Evolutionary conservation across 345 rosid genomes (phyloP).

Genomic region (Syzygium oleosum): DNA sequence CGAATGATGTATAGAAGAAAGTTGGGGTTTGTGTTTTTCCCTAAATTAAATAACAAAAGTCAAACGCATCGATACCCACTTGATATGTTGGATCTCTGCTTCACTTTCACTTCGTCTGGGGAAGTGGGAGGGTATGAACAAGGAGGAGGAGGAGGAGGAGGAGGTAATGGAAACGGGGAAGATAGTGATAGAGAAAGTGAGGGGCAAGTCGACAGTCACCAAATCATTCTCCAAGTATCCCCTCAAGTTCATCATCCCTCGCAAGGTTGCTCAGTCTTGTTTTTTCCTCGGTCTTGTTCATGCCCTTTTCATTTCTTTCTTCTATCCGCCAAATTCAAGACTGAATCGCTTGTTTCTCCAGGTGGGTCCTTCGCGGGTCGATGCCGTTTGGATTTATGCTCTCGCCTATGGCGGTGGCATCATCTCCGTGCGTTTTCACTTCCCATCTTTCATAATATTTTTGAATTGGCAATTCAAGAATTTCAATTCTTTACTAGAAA

Average conservation of each 20-base stretch:
- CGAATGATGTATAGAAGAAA: too few species aligned
- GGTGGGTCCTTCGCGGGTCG: constrained; percentile 67
- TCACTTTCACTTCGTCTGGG: background rate
- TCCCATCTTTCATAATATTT: background rate
- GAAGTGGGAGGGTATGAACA: background rate
- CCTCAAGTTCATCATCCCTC: constrained; percentile 79
- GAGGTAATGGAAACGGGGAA: constrained; percentile 44
- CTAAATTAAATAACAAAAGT: background rate
- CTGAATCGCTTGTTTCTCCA: constrained; percentile 12
- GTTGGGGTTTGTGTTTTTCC: too few species aligned
- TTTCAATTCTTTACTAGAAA: background rate
- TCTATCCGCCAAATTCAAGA: background rate
- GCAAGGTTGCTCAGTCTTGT: constrained; percentile 31
- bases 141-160: background rate
- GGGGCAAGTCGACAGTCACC: constrained; percentile 66
- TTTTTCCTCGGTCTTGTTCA: background rate
- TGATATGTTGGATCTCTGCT: background rate
- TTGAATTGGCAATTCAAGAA: background rate
- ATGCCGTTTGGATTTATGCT: constrained; percentile 83
- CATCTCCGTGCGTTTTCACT: constrained; percentile 53
- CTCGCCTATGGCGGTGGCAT: constrained; percentile 94
- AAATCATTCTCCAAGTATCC: constrained; percentile 82
- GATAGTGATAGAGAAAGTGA: constrained; percentile 55
- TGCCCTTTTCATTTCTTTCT: background rate
- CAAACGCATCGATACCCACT: background rate